Base-by-base conservation (phyloP, 768 basidiomycete species). In the Porphyrellus cyaneotinctus region DNA sequence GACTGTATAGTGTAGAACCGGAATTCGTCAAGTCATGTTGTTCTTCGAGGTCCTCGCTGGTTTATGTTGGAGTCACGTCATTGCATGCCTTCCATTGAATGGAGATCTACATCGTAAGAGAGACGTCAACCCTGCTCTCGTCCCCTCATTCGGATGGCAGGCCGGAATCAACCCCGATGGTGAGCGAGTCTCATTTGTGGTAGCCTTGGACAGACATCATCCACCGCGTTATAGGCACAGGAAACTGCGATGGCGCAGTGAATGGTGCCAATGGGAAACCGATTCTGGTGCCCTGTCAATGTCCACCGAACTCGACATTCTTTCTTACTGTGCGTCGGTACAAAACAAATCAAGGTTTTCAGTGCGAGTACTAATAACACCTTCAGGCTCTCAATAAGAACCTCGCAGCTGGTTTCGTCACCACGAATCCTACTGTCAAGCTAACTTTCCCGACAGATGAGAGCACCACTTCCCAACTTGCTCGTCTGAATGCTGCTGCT, bases 221-320 rank as follows among this genome's bases (percentile, higher is more conserved):
- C 31, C 9, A n/a, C n/a, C n/a, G n/a, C 14, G 20, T 48, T 39
- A 36, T 44, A 69, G 73, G 86, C 15, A 83, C 82, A 7, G 86
- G 84, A n/a, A 79, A 87, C 56, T 87, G 87, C 53, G 83, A 87
- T 53, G 86, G 85, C 7, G 76, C 77, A 2, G 75, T 82, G 32
- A 75, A 76, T 4, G 82, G 81, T 22, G 71, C 81, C 9, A 72
- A 78, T 30, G 84, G 84, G 3, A 67, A 74, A 26, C 74, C 78
- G 10, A 74, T 87, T 60, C 78, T 79, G 65, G 75, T 88, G 18
- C 85, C 85, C 3, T 87, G 84, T 62, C 60, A 69, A 31, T 88
- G 85, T 67, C 85, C 85, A 30, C 86, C 86, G 1, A 70, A 75
- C 52, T 75, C 78, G 53, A 62, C 65, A 13, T 65, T 64, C 26